Percentiles rank a stretch among this genome's conserved stretches.
phyloP scores from a whole-genome alignment of 352 stramenopile species.

The Globisporangium splendens region DNA sequence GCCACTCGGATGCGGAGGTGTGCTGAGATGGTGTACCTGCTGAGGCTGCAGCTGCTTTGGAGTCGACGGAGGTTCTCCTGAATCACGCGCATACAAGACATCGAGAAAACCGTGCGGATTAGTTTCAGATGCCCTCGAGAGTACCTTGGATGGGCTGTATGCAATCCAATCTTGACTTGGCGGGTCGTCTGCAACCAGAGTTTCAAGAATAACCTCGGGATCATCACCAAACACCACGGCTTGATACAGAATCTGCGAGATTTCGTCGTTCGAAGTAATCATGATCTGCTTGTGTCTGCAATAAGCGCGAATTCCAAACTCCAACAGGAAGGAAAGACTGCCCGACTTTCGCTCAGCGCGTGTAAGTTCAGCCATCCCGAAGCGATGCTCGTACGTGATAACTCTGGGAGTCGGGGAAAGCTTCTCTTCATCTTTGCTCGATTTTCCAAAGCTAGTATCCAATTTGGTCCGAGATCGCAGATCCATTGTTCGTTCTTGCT shows the following conservation, averaged over 20 bases:
- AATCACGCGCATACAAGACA: slow-evolving; percentile 17
- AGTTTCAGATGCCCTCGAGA: not conserved
- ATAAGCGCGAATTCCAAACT: slow-evolving; percentile 40
- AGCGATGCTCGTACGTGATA: not conserved
- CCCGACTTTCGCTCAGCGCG: slow-evolving; percentile 4
- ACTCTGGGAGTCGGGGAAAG: not conserved
- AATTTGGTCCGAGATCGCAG: not conserved
- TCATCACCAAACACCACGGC: slow-evolving; percentile 29
- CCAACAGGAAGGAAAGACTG: slow-evolving; percentile 26
- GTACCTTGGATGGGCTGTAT: slow-evolving; percentile 16
- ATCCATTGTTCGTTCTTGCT: not conserved
- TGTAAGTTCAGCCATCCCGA: slow-evolving; percentile 10
- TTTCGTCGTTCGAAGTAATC: slow-evolving; percentile 21
- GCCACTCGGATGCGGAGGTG: slow-evolving; percentile 6
- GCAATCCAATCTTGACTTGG: slow-evolving; percentile 43
- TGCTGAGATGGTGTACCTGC: not conserved
- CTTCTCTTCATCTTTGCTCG: not conserved
- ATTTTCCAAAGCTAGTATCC: not conserved
- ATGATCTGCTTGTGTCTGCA: slow-evolving; percentile 33
- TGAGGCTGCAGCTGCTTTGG: not conserved
- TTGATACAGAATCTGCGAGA: slow-evolving; percentile 35
- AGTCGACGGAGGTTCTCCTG: not conserved
- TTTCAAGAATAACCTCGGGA: slow-evolving; percentile 40
- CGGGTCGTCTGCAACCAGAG: slow-evolving; percentile 31
- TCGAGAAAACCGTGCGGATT: slow-evolving; percentile 13